These are phyloP conservation scores for Pseudisothecium myosuroides DNA, from an alignment of 225 moss, liverwort and hornwort genomes.

Conservation along the genomic window DNA sequence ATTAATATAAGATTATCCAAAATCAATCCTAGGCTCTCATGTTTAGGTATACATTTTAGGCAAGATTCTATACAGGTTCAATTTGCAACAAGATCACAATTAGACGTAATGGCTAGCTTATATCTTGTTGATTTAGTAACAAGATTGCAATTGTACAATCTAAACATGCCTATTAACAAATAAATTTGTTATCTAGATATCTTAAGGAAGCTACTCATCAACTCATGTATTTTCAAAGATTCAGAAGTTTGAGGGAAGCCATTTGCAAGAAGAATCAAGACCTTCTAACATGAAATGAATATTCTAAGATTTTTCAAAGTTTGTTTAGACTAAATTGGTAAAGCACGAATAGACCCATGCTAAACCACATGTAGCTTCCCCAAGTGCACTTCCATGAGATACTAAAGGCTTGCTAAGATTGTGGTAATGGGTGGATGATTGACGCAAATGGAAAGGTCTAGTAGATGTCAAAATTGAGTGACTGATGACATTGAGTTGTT, in stretches of 20 bases:
- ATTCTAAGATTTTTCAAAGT: neutral
- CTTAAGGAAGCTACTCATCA: neutral
- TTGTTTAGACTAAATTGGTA: neutral
- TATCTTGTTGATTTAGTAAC: neutral
- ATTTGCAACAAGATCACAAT: neutral
- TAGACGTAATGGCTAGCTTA: neutral
- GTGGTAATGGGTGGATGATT: neutral
- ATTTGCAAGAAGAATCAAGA: neutral
- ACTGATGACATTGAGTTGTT: neutral
- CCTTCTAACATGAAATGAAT: neutral
- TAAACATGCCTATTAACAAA: neutral
- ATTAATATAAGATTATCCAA: neutral
- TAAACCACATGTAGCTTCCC: neutral
- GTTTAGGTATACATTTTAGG: neutral
- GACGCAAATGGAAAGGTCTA: neutral
- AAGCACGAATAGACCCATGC: neutral
- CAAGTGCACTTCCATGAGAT: neutral
- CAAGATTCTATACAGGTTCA: accelerated
- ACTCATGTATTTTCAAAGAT: neutral
- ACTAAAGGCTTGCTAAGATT: neutral
- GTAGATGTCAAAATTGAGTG: neutral
- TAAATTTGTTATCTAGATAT: neutral
- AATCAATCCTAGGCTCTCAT: neutral
- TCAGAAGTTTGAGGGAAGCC: neutral
- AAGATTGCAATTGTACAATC: neutral